Evolutionary conservation across 2,329 filamentous ascomycete species (phyloP).

Genomic region (Paecilomyces sp.): DNA sequence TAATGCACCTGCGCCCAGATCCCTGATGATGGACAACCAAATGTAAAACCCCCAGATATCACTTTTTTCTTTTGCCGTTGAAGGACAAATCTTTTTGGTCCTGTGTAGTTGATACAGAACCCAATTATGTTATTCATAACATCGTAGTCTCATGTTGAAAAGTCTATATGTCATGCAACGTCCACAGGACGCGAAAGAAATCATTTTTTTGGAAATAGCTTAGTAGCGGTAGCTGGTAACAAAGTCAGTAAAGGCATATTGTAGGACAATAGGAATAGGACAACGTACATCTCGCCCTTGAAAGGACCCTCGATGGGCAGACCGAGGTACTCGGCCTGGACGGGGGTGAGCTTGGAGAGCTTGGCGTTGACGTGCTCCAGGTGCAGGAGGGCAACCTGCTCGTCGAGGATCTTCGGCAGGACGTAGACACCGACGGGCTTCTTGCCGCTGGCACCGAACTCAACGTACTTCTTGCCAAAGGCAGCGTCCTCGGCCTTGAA

Average conservation of each 20-base stretch:
- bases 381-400: conserved; percentile 95
- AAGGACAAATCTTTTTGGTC: conserved; percentile 50
- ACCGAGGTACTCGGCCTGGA: conserved; percentile 93
- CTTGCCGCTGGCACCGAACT: conserved; percentile 90
- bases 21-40: conserved; percentile 5
- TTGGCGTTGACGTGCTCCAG: conserved; percentile 89
- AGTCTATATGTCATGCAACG: conserved; percentile 34
- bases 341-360: conserved; percentile 74
- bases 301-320: conserved; percentile 80
- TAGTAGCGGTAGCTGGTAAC: conserved; percentile 59
- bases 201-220: conserved; percentile 23
- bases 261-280: background rate
- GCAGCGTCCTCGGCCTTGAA: conserved; percentile 85
- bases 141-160: conserved; percentile 56
- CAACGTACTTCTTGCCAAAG: conserved; percentile 89
- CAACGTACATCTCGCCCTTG: conserved; percentile 81
- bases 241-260: conserved; percentile 8
- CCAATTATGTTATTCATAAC: conserved; percentile 46
- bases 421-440: conserved; percentile 91
- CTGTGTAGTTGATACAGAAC: conserved; percentile 31
- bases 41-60: conserved; percentile 25
- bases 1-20: background rate
- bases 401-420: conserved; percentile 96
- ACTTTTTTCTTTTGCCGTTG: conserved; percentile 50
- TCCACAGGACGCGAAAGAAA: conserved; percentile 15